Conservation (phyloP, 495 filamentous ascomycete genomes). For the Penicillium waksmanii region DNA sequence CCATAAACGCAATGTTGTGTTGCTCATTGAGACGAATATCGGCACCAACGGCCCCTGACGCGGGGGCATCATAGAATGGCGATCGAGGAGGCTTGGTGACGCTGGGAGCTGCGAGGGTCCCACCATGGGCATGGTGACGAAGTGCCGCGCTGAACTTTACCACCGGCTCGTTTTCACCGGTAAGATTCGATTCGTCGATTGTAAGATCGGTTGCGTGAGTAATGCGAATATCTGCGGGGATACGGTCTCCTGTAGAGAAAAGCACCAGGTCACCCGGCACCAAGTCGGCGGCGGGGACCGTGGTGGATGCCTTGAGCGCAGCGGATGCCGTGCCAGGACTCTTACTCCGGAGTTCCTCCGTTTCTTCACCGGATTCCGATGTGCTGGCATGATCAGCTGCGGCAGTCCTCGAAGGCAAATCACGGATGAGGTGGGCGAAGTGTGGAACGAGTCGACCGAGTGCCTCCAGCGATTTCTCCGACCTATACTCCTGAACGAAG, state of each 20-base stretch:
- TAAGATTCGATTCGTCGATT: constrained; percentile 97
- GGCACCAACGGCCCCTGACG: constrained; percentile 63
- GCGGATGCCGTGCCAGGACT: constrained; percentile 49
- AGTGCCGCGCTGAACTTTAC: constrained; percentile 71
- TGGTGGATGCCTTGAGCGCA: constrained; percentile 73
- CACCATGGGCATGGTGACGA: constrained; percentile 30
- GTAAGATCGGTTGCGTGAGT: constrained; percentile 84
- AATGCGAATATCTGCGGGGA: constrained; percentile 95
- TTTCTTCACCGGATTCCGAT: constrained; percentile 49
- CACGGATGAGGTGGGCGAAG: constrained; percentile 86
- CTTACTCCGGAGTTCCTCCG: constrained; percentile 40
- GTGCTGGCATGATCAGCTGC: constrained; percentile 30
- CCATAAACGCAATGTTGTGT: constrained; percentile 96
- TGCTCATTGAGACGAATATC: constrained; percentile 68
- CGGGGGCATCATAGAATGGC: constrained; percentile 63
- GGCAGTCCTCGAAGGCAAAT: constrained; percentile 33
- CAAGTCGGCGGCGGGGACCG: constrained; percentile 81
- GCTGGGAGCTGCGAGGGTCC: constrained; percentile 25
- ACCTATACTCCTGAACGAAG: constrained; percentile 96
- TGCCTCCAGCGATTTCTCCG: constrained; percentile 96
- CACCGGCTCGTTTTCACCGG: constrained; percentile 94
- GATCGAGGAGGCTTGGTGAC: constrained; percentile 51
- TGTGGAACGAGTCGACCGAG: constrained; percentile 92
- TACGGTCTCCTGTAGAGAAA: constrained; percentile 93
- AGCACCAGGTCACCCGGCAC: constrained; percentile 91